Evolutionary conservation across 139 green algal genomes (phyloP), one percentile per base, ranked within the genome.

Genomic region (Tetradesmus lagerheimii): DNA sequence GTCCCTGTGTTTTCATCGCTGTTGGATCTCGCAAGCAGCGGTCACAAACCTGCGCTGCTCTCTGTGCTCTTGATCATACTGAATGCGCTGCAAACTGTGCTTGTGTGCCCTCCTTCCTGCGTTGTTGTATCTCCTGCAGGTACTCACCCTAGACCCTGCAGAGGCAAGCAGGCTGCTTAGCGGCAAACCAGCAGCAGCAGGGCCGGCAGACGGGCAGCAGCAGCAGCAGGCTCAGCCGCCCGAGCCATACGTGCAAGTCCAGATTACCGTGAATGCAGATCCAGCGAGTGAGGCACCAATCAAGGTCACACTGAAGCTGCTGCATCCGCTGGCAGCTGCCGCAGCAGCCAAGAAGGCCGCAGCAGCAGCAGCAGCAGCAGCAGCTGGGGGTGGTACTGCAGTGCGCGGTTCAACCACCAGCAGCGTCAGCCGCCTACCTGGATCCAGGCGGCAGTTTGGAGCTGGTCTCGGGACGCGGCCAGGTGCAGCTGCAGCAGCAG

Each of bases 91-190:
- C 67, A 0, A 39, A 78, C n/a, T 20, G 14, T 78, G 29, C 29
- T n/a, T 47, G 35, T 35, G 11, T 80, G 25, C 71, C 31, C 39
- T 8, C 11, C 3, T 81, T n/a, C 43, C 29, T 78, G 18, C 29
- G 29, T 15, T 78, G 67, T 78, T 8, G 9, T 12, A 18, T 57
- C 45, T 12, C 45, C 45, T 57, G 45, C 45, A n/a, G 75, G 75
- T 81, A 27, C 82, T 79, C 35, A 88, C 82, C 11, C 20, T 88
- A 20, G 57, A 88, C 29, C 27, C 83, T 43, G 18, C 25, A 50
- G 85, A 89, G 57, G 85, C 71, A 11, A 38, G 39, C 29, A 83
- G 39, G 71, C 83, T 88, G 25, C 83, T 88, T 16, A 31, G 53
- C 23, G 23, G 82, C 53, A 78, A 78, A 23, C 18, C 57, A 78